Evolutionary conservation across 306 rosid genomes (phyloP), one percentile per base, ranked within the genome.

Genomic region (Benincasa hispida): DNA sequence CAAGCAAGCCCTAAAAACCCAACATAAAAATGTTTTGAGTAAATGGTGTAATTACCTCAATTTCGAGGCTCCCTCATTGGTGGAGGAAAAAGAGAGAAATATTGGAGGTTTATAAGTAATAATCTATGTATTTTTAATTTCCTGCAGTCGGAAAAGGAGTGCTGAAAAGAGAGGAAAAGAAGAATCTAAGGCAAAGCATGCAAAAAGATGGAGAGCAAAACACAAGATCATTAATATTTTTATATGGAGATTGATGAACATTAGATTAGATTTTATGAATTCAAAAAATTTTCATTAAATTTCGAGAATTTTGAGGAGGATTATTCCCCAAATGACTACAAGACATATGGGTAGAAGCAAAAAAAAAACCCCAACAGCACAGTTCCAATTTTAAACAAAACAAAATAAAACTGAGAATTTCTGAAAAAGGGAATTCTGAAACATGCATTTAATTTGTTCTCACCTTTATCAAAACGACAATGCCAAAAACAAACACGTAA

Each of bases 391-490:
- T 32, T 32, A 22, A 67, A 2, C 0, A 2, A 37, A n/a, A 21
- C 35, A 32, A 32, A 32, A 41, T 45, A 42, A 39, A 39, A 10
- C 17, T 11, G 6, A 11, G 57, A 24, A 41, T 22, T 41, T 68
- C 74, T 41, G 53, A 41, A 45, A 45, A 67, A 67, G 54, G 54
- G 74, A 69, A 69, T 69, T 69, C 56, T 39, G 74, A 67, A 66
- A 60, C 70, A 17, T 62, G 70, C 70, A 62, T 32, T 15, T 30
- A 17, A 22, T 45, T 37, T 12, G 37, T 45, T 41, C 21, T 68
- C 11, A 6, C 30, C 5, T 41, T 21, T 65, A 10, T 68, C 74
- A 67, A 68, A 45, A 70, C 75, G 75, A 70, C 75, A 70, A 8
- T 8, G 15, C 75, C 57, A 47, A 25, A 70, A 47, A 70, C 75